Percentiles rank a stretch among this genome's conserved stretches.
phyloP scores from a whole-genome alignment of 306 rosid genomes.

The Glycine tomentella region DNA sequence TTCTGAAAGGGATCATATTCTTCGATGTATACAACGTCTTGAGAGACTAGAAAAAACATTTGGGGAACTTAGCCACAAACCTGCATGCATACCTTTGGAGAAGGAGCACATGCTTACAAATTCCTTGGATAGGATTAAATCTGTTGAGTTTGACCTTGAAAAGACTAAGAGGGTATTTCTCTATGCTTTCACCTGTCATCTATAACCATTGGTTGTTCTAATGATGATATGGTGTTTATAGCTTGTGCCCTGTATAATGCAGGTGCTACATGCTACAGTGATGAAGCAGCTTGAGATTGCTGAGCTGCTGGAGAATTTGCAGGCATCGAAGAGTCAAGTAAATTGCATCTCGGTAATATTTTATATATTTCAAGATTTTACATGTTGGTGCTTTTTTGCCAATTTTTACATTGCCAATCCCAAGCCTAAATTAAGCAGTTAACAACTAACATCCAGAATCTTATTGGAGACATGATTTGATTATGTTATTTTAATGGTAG shows the following conservation, averaged over 20 bases:
- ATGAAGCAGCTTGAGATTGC: conserved; percentile 76
- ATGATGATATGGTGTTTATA: not conserved
- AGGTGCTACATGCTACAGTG: conserved; percentile 71
- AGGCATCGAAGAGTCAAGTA: conserved; percentile 62
- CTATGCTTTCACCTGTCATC: conserved; percentile 18
- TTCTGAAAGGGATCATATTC: conserved; percentile 57
- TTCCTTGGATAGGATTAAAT: conserved; percentile 81
- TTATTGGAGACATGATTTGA: too few relatives aligned
- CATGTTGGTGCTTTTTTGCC: not conserved
- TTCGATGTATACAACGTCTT: conserved; percentile 69
- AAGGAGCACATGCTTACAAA: conserved; percentile 70
- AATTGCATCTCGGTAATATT: conserved; percentile 48
- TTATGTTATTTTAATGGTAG: too few relatives aligned
- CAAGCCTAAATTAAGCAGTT: too few relatives aligned
- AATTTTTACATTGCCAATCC: not conserved
- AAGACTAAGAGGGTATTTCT: conserved; percentile 76
- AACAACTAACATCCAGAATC: too few relatives aligned
- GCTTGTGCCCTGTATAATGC: conserved; percentile 20
- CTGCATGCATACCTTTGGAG: conserved; percentile 72
- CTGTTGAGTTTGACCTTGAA: conserved; percentile 78
- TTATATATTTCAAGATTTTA: not conserved
- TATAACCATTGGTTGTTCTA: conserved; percentile 20
- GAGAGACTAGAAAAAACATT: conserved; percentile 65
- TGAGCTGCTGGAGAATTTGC: conserved; percentile 63
- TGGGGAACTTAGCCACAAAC: conserved; percentile 64